Evolutionary conservation across 345 rosid species (phyloP), one percentile per base, ranked within the genome.

Genomic region (Linum usitatissimum): DNA sequence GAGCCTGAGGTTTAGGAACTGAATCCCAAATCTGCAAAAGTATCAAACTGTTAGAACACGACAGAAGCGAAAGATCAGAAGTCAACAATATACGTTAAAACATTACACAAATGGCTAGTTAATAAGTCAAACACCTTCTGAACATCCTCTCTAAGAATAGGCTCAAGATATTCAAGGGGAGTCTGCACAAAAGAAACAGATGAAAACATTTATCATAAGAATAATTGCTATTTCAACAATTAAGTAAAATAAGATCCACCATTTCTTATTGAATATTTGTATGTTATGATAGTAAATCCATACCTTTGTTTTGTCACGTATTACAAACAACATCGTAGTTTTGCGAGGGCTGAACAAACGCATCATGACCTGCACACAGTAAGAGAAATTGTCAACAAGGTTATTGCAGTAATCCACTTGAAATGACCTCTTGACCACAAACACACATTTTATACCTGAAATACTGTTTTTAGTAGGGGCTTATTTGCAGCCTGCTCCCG

Each of bases 261-360:
- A 23, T 15, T 53, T 19, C 51, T 20, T 34, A 40, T 18, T 55
- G 9, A n/a, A n/a, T 21, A 36, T 3, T 34, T 34, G 38, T 34
- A 1, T 1, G 38, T 17, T 34, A 17, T 17, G 12, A 8, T 28
- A 6, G 18, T 17, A 12, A 48, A 19, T 69, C 45, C 45, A 55
- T 17, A 74, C 78, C 78, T 67, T 74, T 45, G 74, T 66, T 70
- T 70, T 70, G 67, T 74, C 78, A 42, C 74, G 78, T 59, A 74
- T 64, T 21, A 74, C 78, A 66, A 74, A 74, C 55, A 74, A 55
- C 17, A 74, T 51, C 14, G 74, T 70, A 7, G 69, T 66, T 64
- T 70, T 74, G 51, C 71, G 71, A 17, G 74, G 78, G 66, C 71
- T 74, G 71, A 70, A 74, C 49, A 70, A 64, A 48, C 71, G 78